Evolutionary conservation across 2,329 filamentous ascomycete species (phyloP), one percentile per base, ranked within the genome.

Genomic region (Phyllosticta citrichinensis): DNA sequence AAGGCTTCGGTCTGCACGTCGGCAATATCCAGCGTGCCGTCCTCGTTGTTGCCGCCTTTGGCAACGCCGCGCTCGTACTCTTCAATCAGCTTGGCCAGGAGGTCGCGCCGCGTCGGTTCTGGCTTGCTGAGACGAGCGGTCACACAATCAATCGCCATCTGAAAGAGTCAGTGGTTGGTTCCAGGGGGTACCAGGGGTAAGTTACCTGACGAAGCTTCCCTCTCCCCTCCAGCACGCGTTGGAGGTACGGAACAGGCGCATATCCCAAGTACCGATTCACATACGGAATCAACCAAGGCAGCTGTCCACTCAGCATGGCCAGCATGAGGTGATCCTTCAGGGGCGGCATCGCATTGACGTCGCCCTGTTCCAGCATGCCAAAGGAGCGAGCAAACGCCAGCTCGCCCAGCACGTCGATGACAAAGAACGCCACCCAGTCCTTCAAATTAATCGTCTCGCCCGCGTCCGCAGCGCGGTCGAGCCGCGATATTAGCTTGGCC

Each of bases 1-100:
- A 62, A 62, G 14, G 60, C 60, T 27, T 60, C 60, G 25, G 60
- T 62, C 24, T 62, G 50, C 14, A 62, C 35, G n/a, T 62, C 60
- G 19, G 27, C 20, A 10, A 20, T 10, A 19, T 52, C 57, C n/a
- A 54, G 24, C 19, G 14, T 30, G 20, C n/a, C 27, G 58, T 52
- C 58, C 6, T 20, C n/a, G 27, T 14, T 47, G 20, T 12, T 5
- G 40, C 40, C 40, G 17, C 40, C 6, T n/a, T 47, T 47, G 17
- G 27, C 27, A 10, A 24, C 19, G 25, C 52, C 57, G 19, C 24
- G 20, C 3, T 33, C 8, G 27, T 33, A 20, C n/a, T 57, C 61
- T 11, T 25, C 3, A n/a, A 60, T 22, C n/a, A 60, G 52, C n/a
- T 56, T 51, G 12, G 47, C 47, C 30, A 62, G 24, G 3, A 62